Evolutionary conservation across 805 yeast genomes (phyloP).

Genomic region (Candida michaelii): DNA sequence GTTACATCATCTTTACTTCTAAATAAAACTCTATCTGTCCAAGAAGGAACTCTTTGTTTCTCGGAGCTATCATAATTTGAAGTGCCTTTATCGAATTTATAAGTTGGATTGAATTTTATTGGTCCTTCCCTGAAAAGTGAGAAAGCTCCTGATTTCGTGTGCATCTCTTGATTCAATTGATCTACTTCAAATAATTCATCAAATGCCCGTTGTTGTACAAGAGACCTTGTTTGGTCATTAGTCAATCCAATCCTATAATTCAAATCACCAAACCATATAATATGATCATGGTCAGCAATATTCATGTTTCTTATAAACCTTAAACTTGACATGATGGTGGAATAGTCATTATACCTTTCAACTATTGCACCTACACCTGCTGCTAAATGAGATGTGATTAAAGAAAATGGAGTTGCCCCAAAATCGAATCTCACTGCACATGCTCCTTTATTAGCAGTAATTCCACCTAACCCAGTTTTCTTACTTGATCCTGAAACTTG

Average conservation of each 20-base stretch:
- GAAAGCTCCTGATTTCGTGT: slow-evolving; percentile 62
- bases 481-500: slow-evolving; percentile 93
- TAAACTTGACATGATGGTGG: slow-evolving; percentile 71
- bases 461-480: slow-evolving; percentile 95
- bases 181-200: slow-evolving; percentile 63
- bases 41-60: slow-evolving; percentile 89
- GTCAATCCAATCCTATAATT: slow-evolving; percentile 75
- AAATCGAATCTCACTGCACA: slow-evolving; percentile 87
- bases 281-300: slow-evolving; percentile 75
- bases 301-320: slow-evolving; percentile 71
- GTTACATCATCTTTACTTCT: slow-evolving; percentile 40
- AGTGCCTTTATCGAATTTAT: slow-evolving; percentile 87
- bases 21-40: slow-evolving; percentile 90
- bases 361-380: slow-evolving; percentile 83
- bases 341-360: slow-evolving; percentile 85
- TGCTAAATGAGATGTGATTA: slow-evolving; percentile 89
- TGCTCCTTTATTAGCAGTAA: slow-evolving; percentile 96
- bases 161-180: slow-evolving; percentile 77
- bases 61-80: slow-evolving; percentile 82
- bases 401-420: slow-evolving; percentile 77
- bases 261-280: slow-evolving; percentile 94
- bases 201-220: slow-evolving; percentile 47
- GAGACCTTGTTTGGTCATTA: slow-evolving; percentile 69
- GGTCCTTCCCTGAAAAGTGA: slow-evolving; percentile 74
- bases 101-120: slow-evolving; percentile 82